Percentiles rank a stretch among this genome's conserved stretches.
phyloP scores from a whole-genome alignment of 768 basidiomycete species.

The Leccinum ochraceum region DNA sequence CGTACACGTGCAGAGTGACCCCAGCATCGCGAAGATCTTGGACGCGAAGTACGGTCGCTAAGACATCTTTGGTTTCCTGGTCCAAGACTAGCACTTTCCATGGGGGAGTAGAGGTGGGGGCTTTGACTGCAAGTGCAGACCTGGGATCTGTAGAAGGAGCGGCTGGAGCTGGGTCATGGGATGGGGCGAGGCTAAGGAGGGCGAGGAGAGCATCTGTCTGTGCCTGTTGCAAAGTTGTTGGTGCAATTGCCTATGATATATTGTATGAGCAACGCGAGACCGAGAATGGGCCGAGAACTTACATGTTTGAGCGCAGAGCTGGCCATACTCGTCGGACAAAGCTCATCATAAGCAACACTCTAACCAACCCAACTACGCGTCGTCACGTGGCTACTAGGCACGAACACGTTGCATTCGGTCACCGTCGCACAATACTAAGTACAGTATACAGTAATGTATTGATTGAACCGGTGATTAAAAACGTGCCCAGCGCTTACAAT shows the following conservation, averaged over 20 bases:
- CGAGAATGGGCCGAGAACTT: constrained; percentile 10
- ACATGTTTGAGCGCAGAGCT: constrained; percentile 48
- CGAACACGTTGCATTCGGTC: not conserved
- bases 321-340: constrained; percentile 37
- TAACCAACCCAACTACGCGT: not conserved
- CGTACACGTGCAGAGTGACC: constrained; percentile 97
- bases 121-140: constrained; percentile 46
- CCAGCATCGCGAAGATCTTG: constrained; percentile 97
- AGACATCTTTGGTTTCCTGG: constrained; percentile 92
- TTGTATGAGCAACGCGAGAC: constrained; percentile 30
- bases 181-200: constrained; percentile 77
- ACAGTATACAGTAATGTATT: not conserved
- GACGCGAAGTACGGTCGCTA: constrained; percentile 93
- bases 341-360: not conserved
- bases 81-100: constrained; percentile 98
- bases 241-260: constrained; percentile 38
- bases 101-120: constrained; percentile 57
- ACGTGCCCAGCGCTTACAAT: not conserved
- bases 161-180: constrained; percentile 38
- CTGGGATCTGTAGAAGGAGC: constrained; percentile 17
- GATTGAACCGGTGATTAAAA: constrained; percentile 1
- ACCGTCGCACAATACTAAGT: no score
- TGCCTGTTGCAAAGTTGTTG: constrained; percentile 77
- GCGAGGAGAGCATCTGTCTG: constrained; percentile 86
- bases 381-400: constrained; percentile 18